A percentile compares a stretch with the other conserved stretches of the same genome.
phyloP scores from a whole-genome alignment of 306 rosid genomes.

The Glycine soja region DNA sequence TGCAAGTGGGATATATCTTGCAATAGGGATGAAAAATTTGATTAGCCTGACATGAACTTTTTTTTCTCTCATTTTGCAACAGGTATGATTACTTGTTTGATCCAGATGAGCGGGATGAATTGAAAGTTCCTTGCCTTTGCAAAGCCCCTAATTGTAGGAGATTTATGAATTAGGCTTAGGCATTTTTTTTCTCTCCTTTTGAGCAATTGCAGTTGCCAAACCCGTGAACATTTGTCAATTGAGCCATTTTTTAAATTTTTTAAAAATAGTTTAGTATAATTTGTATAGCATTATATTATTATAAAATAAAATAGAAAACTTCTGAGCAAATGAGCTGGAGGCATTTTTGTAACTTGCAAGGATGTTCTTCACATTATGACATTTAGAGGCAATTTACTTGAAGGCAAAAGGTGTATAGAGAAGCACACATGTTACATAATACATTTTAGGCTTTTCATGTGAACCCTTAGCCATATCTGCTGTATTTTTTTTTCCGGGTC shows the following conservation, averaged over 20 bases:
- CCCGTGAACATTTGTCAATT: conserved; percentile 47
- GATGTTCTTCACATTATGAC: conserved; percentile 35
- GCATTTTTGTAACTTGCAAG: conserved; percentile 45
- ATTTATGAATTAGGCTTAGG: conserved; percentile 75
- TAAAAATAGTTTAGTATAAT: conserved; percentile 21
- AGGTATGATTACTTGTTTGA: conserved; percentile 97
- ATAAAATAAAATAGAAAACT: conserved; percentile 44
- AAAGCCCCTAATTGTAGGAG: conserved; percentile 77
- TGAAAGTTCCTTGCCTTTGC: conserved; percentile 92
- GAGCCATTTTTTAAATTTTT: conserved; percentile 19
- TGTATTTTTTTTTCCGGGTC: neutral
- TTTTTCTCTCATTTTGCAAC: conserved; percentile 46
- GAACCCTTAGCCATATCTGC: neutral
- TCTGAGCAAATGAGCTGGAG: conserved; percentile 51
- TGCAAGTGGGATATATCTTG: neutral
- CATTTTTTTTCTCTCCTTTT: conserved; percentile 36
- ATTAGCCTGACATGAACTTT: conserved; percentile 16
- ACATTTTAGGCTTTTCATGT: neutral
- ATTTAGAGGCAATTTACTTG: conserved; percentile 19
- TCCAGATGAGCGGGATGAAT: conserved; percentile 85
- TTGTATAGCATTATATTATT: conserved; percentile 48
- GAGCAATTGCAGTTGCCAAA: conserved; percentile 56
- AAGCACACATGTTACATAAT: neutral
- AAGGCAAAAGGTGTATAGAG: neutral
- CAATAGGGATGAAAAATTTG: neutral